phyloP scores from a whole-genome alignment of 495 filamentous ascomycete genomes.

The Parathielavia hyrcaniae region DNA sequence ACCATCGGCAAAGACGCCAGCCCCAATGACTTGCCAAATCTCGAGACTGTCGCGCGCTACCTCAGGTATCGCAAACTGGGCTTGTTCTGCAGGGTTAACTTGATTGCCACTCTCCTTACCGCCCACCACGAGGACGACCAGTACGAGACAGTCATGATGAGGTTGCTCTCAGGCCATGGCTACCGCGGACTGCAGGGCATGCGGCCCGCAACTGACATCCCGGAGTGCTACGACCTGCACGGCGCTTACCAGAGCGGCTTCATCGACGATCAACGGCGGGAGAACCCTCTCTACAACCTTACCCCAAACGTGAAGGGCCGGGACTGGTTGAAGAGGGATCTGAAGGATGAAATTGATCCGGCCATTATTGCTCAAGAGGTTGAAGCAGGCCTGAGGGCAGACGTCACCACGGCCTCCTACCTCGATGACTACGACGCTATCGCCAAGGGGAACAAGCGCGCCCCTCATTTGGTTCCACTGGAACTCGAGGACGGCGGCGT shows the following conservation, averaged over 20 bases:
- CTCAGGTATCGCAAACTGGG: constrained; percentile 69
- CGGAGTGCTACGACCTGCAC: constrained; percentile 72
- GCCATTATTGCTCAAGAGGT: constrained; percentile 12
- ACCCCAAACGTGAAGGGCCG: constrained; percentile 15
- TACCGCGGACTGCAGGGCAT: constrained; percentile 68
- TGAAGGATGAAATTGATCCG: constrained; percentile 25
- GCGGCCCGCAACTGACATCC: constrained; percentile 55
- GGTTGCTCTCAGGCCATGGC: constrained; percentile 56
- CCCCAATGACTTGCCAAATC: constrained; percentile 48
- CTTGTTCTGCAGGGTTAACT: constrained; percentile 44
- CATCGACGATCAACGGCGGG: constrained; percentile 34
- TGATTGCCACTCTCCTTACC: constrained; percentile 54
- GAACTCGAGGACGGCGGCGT: constrained; percentile 63
- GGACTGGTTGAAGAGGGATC: constrained; percentile 17
- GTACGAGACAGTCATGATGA: constrained; percentile 79
- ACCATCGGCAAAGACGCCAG: constrained; percentile 18
- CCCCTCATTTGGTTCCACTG: constrained; percentile 21
- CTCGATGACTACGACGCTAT: constrained; percentile 25
- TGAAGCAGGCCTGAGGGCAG: constrained; percentile 2
- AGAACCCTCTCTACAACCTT: constrained; percentile 28
- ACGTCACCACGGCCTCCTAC: constrained; percentile 8
- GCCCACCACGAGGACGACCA: constrained; percentile 85
- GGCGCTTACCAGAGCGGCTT: constrained; percentile 63
- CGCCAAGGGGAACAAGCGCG: constrained; percentile 16
- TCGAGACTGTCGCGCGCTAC: constrained; percentile 73